Conservation (phyloP, 2,329 filamentous ascomycete species). For the Xylaria multiplex region DNA sequence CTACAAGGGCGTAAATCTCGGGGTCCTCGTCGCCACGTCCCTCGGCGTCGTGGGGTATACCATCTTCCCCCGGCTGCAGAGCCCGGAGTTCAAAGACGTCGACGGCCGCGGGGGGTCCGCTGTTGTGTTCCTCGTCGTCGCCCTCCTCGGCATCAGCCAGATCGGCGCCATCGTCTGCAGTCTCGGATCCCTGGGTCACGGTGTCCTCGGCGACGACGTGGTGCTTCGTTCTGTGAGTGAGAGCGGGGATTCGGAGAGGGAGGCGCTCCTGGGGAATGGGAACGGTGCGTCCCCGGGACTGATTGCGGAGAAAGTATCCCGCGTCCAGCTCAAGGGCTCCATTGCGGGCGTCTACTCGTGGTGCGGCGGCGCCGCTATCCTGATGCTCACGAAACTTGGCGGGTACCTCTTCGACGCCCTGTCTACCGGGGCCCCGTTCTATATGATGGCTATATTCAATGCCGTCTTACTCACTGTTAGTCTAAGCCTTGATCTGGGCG, state of each 20-base stretch:
- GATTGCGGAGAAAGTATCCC: constrained; percentile 49
- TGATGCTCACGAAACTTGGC: constrained; percentile 90
- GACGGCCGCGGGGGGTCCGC: constrained; percentile 74
- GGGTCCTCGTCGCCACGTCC: constrained; percentile 75
- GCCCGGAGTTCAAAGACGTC: constrained; percentile 75
- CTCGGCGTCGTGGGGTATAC: constrained; percentile 83
- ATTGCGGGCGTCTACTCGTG: constrained; percentile 95
- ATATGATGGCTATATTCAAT: constrained; percentile 93
- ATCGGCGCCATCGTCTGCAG: constrained; percentile 97
- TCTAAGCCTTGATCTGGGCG: constrained; percentile 59
- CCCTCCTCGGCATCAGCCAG: constrained; percentile 88
- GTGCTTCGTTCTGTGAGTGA: constrained; percentile 26
- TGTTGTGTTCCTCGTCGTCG: constrained; percentile 78
- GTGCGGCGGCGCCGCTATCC: constrained; percentile 87
- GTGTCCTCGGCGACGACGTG: constrained; percentile 70
- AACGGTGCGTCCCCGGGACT: constrained; percentile 16
- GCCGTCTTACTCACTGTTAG: constrained; percentile 71
- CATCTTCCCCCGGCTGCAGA: constrained; percentile 78
- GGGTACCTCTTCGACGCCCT: constrained; percentile 84
- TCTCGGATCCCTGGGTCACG: constrained; percentile 84
- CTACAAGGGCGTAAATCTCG: constrained; percentile 70
- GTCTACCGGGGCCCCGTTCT: constrained; percentile 84
- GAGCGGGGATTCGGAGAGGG: constrained; percentile 45
- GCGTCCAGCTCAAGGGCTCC: constrained; percentile 81
- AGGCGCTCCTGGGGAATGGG: constrained; percentile 48